Base-by-base conservation (phyloP, 2,329 filamentous ascomycete genomes). In the Didymella pinodella region DNA sequence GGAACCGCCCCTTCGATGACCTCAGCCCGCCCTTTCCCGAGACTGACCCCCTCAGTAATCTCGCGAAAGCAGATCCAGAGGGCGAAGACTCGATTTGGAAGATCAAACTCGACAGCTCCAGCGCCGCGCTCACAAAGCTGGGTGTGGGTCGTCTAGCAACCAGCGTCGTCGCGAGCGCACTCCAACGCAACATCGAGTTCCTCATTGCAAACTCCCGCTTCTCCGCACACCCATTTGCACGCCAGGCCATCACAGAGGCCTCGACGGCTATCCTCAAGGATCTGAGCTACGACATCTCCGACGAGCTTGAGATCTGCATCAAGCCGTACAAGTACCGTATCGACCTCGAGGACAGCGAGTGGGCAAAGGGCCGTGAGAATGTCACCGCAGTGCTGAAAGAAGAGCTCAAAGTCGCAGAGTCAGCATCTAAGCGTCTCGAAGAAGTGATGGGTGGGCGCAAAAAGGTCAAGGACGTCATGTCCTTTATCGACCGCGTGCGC, bases 301-400 rank as follows among this genome's bases (percentile, higher is more conserved):
- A 99, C 71, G 95, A 98, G 78, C 91, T 99, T 0, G 95, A 99
- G 77, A 98, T 98, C 74, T 99, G 94, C 75, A 96, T 99, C 79
- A 99, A 99, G 78, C 95, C 96, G 0, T 99, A 94, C 82, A 99
- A 99, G 75, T 98, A 94, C 67, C 93, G 97, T 63, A 96, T 99
- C 58, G 95, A 99, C 69, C 88, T 99, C 44, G 92, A 97, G 71
- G 91, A 93, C 38, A 84, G 88, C 7, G 96, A 99, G 75, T 99
- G 95, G 95, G 77, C 83, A 3, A 87, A 90, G 61, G 93, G 93
- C 0, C 85, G 94, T 50, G 93, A 97, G 45, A 95, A 96, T 67
- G 89, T 94, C 1, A 85, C 87, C 38, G 84, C 83, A 8, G 88
- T 95, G 1, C 80, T 99, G n/a, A 96, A 96, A 77, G 88, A 90